Conservation (phyloP, 2,329 filamentous ascomycete species). For the Aspergillus alliaceus region DNA sequence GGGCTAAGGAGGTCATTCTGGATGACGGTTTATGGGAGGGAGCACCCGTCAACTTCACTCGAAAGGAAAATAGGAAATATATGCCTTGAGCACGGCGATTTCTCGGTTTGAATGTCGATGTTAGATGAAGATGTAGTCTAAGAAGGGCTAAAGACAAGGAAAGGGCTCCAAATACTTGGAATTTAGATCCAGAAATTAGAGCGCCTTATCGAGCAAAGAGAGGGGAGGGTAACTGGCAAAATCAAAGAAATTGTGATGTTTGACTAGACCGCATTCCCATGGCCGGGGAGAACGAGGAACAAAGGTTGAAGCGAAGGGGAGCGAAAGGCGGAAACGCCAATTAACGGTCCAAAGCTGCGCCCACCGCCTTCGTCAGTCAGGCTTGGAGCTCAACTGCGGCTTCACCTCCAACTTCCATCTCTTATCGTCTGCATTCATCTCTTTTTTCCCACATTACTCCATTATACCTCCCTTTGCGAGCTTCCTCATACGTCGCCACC, state of each 20-base stretch:
- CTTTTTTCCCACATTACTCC: neutral
- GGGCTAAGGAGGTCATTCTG: conserved; percentile 55
- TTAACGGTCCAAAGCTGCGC: conserved; percentile 13
- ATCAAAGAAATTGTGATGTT: conserved; percentile 8
- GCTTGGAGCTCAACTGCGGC: conserved; percentile 6
- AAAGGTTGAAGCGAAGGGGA: conserved; percentile 23
- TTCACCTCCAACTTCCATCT: conserved; percentile 6
- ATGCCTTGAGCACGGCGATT: conserved; percentile 13
- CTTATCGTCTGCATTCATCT: conserved; percentile 9
- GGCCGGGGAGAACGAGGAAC: conserved; percentile 14
- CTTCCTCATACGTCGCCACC: neutral
- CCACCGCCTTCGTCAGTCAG: conserved; percentile 37
- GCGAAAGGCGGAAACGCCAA: conserved; percentile 21
- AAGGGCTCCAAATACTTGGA: neutral
- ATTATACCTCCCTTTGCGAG: neutral
- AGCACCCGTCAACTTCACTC: conserved; percentile 11
- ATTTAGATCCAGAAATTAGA: neutral
- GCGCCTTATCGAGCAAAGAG: neutral
- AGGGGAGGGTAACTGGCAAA: neutral
- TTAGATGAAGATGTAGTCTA: neutral
- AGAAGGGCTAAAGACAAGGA: neutral
- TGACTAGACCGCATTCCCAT: conserved; percentile 10
- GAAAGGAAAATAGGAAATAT: neutral
- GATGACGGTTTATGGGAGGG: conserved; percentile 3
- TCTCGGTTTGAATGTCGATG: conserved; percentile 9